A percentile compares a stretch with the other conserved stretches of the same genome.
Conservation (phyloP, 768 basidiomycete species). For the Clavulina sp. region DNA sequence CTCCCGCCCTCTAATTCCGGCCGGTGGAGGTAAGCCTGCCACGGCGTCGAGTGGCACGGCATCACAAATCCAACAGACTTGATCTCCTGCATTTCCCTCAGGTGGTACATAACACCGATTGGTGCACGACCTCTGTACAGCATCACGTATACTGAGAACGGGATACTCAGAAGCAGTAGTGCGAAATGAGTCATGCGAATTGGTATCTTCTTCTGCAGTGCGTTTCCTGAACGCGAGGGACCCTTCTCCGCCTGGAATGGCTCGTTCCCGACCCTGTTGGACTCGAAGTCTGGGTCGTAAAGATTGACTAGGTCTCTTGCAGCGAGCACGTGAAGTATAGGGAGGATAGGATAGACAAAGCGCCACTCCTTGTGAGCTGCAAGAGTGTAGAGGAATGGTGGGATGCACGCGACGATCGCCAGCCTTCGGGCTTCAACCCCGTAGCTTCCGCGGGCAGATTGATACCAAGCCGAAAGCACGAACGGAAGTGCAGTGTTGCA, state of each 20-base stretch:
- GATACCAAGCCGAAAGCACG: constrained; percentile 40
- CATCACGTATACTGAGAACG: constrained; percentile 49
- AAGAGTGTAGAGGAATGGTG: constrained; percentile 50
- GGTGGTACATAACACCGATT: constrained; percentile 50
- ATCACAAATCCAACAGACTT: constrained; percentile 60
- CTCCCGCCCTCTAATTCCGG: constrained; percentile 32
- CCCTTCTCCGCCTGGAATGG: constrained; percentile 11
- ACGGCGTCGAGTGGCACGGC: constrained; percentile 96
- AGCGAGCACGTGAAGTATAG: constrained; percentile 64
- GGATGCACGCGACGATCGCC: constrained; percentile 39
- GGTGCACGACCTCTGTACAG: constrained; percentile 67
- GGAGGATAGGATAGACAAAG: constrained; percentile 83
- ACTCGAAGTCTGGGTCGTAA: constrained; percentile 2
- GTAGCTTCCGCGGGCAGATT: constrained; percentile 2
- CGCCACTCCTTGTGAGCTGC: constrained; percentile 96
- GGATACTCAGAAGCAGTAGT: constrained; percentile 37
- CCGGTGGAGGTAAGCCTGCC: constrained; percentile 73
- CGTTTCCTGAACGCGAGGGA: too few species aligned
- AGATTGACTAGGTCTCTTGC: constrained; percentile 45
- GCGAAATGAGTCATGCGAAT: constrained; percentile 19
- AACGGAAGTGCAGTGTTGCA: constrained; percentile 61
- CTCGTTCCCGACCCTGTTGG: constrained; percentile 4
- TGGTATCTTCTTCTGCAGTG: too few species aligned
- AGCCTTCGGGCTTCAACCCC: constrained; percentile 17
- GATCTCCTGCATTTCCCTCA: constrained; percentile 38